phyloP scores from a whole-genome alignment of 257 asterid genomes.

The Agastache rugosa region DNA sequence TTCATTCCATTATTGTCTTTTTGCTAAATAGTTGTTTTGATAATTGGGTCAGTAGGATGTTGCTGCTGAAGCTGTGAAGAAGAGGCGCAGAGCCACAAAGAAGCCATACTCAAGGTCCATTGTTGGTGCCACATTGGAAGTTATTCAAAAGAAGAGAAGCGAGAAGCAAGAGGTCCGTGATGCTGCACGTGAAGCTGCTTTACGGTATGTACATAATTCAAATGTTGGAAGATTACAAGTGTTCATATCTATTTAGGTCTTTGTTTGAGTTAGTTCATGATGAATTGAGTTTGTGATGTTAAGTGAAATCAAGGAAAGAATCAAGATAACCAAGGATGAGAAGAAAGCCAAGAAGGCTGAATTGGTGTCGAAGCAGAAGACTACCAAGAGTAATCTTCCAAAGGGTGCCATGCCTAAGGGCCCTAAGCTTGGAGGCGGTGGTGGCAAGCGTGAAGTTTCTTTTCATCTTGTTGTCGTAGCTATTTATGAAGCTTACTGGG shows the following conservation, averaged over 20 bases:
- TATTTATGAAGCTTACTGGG: constrained; percentile 13
- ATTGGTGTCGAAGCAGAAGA: constrained; percentile 52
- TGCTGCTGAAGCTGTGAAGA: constrained; percentile 12
- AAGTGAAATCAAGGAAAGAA: constrained; percentile 45
- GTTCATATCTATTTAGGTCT: neutral
- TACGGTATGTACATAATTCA: neutral
- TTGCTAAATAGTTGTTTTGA: too few relatives aligned
- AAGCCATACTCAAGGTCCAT: constrained; percentile 7
- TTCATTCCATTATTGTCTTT: too few relatives aligned
- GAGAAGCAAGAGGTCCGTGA: constrained; percentile 8
- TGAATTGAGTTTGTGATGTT: neutral
- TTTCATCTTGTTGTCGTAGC: too few relatives aligned
- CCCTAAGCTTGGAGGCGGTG: constrained; percentile 64
- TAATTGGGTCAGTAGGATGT: neutral
- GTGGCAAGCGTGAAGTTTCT: constrained; percentile 50
- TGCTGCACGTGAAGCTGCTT: constrained; percentile 15
- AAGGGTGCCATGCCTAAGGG: constrained; percentile 63
- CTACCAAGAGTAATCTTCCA: constrained; percentile 46
- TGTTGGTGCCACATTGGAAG: constrained; percentile 3
- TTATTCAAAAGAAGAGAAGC: neutral
- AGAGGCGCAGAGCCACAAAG: constrained; percentile 5
- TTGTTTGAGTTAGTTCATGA: neutral
- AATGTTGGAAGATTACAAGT: neutral
- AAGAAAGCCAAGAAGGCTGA: constrained; percentile 70
- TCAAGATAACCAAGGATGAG: constrained; percentile 72